A percentile compares a stretch with the other conserved stretches of the same genome.
These are phyloP conservation scores for Trichoderma simmonsii DNA, from an alignment of 2,329 filamentous ascomycete genomes.

Conservation along the genomic window DNA sequence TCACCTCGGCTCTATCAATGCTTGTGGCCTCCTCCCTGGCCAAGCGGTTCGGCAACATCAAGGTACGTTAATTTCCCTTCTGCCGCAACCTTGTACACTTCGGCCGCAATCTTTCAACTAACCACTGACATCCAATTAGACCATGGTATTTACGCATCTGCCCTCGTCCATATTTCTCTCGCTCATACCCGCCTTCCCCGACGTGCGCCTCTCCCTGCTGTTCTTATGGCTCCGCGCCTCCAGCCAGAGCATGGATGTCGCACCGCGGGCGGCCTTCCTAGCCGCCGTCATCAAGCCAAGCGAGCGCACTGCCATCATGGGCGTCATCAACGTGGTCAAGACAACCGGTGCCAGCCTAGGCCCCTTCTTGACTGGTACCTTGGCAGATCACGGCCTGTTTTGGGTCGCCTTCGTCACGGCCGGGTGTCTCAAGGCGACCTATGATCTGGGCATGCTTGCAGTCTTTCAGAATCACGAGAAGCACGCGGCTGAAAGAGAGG, in stretches of 20 bases:
- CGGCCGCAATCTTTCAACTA: background rate
- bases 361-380: constrained; percentile 60
- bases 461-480: constrained; percentile 22
- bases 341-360: constrained; percentile 61
- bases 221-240: constrained; percentile 62
- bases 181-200: constrained; percentile 57
- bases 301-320: constrained; percentile 71
- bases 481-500: background rate
- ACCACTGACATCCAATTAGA: constrained; percentile 38
- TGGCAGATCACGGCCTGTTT: constrained; percentile 55
- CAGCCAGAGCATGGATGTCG: constrained; percentile 66
- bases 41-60: constrained; percentile 59
- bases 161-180: constrained; percentile 64
- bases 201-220: constrained; percentile 51
- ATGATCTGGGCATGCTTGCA: constrained; percentile 57
- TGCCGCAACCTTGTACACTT: background rate
- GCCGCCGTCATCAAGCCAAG: constrained; percentile 60
- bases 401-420: constrained; percentile 63
- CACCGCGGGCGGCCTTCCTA: constrained; percentile 67
- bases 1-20: constrained; percentile 51
- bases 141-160: constrained; percentile 73
- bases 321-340: constrained; percentile 66
- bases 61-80: constrained; percentile 37
- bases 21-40: constrained; percentile 53
- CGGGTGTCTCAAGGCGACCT: constrained; percentile 58